Percentiles rank a stretch among this genome's conserved stretches.
These are phyloP conservation scores for Ogataea salicorniae DNA, from an alignment of 805 yeast species.

Conservation along the genomic window DNA sequence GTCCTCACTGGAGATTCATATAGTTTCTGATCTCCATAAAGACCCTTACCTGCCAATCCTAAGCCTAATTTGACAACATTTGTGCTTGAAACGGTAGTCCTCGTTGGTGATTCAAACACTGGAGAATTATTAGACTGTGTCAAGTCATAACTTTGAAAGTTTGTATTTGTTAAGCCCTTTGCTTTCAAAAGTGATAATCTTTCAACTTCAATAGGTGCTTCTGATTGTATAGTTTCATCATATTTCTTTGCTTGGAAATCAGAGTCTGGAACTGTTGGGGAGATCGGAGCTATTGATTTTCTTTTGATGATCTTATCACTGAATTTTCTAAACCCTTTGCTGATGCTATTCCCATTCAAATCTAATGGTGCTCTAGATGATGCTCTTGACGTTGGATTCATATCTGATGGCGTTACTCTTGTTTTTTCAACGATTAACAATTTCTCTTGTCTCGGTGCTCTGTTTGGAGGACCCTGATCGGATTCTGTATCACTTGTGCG, in stretches of 20 bases:
- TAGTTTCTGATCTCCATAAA: conserved; percentile 4
- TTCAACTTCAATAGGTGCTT: conserved; percentile 7
- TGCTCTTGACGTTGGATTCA: neutral
- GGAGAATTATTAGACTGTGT: neutral
- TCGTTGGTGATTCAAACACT: conserved; percentile 8
- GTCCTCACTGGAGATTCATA: conserved; percentile 3
- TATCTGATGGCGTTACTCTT: too few species aligned
- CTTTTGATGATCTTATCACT: conserved; percentile 10
- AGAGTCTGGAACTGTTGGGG: neutral
- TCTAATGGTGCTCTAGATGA: neutral
- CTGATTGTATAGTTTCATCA: conserved; percentile 1
- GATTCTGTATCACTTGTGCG: neutral
- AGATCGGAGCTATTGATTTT: neutral
- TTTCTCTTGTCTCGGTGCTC: too few species aligned
- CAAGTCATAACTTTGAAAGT: neutral
- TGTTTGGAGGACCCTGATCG: neutral
- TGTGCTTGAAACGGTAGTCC: conserved; percentile 12
- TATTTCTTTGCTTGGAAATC: conserved; percentile 3
- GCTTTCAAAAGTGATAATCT: conserved; percentile 5
- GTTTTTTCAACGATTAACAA: too few species aligned
- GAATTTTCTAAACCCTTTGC: conserved; percentile 11
- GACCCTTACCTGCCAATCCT: conserved; percentile 28
- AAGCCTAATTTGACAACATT: conserved; percentile 28
- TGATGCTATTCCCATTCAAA: neutral
- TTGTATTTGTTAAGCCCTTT: neutral